Evolutionary conservation across 2,329 filamentous ascomycete genomes (phyloP), one percentile per base, ranked within the genome.

Genomic region (Neofusicoccum kwambonambiense): DNA sequence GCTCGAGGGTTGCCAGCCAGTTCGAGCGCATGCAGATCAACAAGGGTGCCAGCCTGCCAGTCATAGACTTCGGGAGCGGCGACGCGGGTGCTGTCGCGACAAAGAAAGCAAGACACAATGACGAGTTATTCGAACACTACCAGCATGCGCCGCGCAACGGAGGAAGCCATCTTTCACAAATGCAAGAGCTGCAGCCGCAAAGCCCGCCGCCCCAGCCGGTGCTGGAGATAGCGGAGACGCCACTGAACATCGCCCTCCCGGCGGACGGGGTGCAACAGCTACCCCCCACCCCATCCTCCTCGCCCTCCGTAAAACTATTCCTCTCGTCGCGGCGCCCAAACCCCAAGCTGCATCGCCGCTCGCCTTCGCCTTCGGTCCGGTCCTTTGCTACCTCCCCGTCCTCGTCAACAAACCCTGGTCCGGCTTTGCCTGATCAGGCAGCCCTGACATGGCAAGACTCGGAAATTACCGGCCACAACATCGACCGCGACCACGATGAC

Each of bases 391-490:
- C 47, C 7, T 8, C 31, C 3, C 44, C 61, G 11, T 41, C 61
- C 7, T 27, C 61, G 6, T n/a, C 49, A 15, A 45, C 49, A 15
- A 31, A 31, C n/a, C 3, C 47, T 47, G 17, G 17, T 37, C 44
- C n/a, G 8, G 70, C 5, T 74, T n/a, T 35, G 9, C 75, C 75
- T 51, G 70, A 75, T 34, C 71, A 68, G 56, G 69, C 75, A 8
- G 70, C 73, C 41, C 74, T 82, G 66, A 81, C 80, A 65, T 89
- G 87, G 87, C 83, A 83, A 70, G 84, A 86, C 68, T 80, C 80
- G 42, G 87, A 89, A 71, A 88, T 89, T 70, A 89, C 86, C 4
- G 86, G 86, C 13, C 84, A 88, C 69, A 72, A 81, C 37, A 77
- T 77, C 19, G 80, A 84, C 60, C 80, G 76, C 4, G 84, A 87